Conservation (phyloP, 1,139 yeast species). For the Magnusiomyces ingens region DNA sequence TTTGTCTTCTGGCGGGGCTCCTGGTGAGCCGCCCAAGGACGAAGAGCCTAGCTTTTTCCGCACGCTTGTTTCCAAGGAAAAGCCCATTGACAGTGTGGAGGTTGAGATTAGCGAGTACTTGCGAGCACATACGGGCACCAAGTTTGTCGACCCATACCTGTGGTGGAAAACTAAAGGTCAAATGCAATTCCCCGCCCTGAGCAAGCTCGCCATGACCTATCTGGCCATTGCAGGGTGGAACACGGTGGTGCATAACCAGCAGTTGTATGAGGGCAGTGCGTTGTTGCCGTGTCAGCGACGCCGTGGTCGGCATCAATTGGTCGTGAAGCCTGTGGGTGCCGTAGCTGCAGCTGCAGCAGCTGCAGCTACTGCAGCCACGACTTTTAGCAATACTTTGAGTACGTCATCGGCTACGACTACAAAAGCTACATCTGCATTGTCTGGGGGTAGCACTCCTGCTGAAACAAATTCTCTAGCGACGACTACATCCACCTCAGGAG, state of each 20-base stretch:
- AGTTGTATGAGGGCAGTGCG: constrained; percentile 16
- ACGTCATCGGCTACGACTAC: too few relatives aligned
- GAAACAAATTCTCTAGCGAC: too few relatives aligned
- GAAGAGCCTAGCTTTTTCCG: constrained; percentile 15
- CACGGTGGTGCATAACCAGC: constrained; percentile 16
- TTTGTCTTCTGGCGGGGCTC: not conserved
- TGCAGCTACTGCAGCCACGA: not conserved
- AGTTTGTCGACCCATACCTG: constrained; percentile 16
- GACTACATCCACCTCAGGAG: too few relatives aligned
- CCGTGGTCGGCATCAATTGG: not conserved
- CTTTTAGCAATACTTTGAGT: not conserved
- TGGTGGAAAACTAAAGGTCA: constrained; percentile 16
- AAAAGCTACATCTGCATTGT: too few relatives aligned
- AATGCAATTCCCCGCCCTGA: constrained; percentile 13
- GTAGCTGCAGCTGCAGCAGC: constrained; percentile 7
- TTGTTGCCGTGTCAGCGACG: constrained; percentile 9
- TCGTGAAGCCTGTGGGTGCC: constrained; percentile 4
- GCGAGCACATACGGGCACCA: constrained; percentile 11
- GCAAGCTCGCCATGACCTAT: constrained; percentile 12
- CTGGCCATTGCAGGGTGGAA: constrained; percentile 18
- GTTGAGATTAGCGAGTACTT: constrained; percentile 14
- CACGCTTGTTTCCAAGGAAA: constrained; percentile 14
- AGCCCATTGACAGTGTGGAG: constrained; percentile 11
- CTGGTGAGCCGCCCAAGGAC: not conserved
- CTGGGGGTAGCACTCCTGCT: too few relatives aligned